phyloP scores from a whole-genome alignment of 164 flowering plant species.

The Protea cynaroides region DNA sequence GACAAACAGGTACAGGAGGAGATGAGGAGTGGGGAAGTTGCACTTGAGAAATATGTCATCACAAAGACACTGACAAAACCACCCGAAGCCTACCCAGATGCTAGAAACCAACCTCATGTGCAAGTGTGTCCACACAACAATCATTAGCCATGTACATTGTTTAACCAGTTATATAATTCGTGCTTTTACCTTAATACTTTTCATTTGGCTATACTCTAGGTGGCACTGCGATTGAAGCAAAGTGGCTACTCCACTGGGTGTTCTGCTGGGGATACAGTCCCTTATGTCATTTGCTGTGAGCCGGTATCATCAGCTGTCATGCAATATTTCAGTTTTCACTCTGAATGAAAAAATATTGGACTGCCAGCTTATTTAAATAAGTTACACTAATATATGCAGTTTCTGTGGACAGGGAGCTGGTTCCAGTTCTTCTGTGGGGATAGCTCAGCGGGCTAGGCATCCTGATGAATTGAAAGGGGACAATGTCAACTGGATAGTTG shows the following conservation, averaged over 20 bases:
- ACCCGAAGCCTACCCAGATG: constrained; percentile 97
- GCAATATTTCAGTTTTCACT: not conserved
- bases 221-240: constrained; percentile 83
- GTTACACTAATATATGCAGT: not conserved
- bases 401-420: constrained; percentile 41
- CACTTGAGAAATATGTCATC: constrained; percentile 88
- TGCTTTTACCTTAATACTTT: not conserved
- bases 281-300: constrained; percentile 88
- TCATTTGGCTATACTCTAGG: constrained; percentile 36
- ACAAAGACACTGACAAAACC: constrained; percentile 86
- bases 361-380: not conserved
- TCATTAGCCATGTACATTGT: not conserved
- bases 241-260: constrained; percentile 72
- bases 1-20: constrained; percentile 80
- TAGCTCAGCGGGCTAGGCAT: constrained; percentile 96
- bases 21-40: constrained; percentile 84
- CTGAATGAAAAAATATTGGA: not conserved
- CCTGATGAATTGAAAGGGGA: constrained; percentile 84
- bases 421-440: constrained; percentile 59
- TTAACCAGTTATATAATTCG: not conserved
- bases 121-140: constrained; percentile 39
- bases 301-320: constrained; percentile 42
- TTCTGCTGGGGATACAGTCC: constrained; percentile 87
- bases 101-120: constrained; percentile 96
- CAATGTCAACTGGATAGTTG: constrained; percentile 79